Evolutionary conservation across 2,329 filamentous ascomycete species (phyloP).

Genomic region (Cladophialophora immunda): DNA sequence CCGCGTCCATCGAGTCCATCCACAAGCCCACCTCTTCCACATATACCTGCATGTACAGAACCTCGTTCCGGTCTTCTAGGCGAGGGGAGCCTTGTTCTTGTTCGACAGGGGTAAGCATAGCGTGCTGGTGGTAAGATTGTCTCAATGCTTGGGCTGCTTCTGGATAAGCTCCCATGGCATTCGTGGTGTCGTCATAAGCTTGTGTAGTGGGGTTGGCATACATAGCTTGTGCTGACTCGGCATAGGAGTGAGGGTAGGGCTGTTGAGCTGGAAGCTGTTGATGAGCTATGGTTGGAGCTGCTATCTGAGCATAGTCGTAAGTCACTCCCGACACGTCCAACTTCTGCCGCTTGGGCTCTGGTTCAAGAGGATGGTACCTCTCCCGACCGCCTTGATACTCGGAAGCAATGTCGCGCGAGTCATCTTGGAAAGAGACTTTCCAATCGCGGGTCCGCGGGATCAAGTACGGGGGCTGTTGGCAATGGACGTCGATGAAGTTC

Average conservation of each 20-base stretch:
- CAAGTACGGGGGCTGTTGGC: conserved; percentile 67
- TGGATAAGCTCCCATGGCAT: conserved; percentile 42
- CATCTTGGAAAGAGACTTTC: conserved; percentile 82
- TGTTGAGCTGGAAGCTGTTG: conserved; percentile 56
- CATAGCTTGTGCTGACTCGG: conserved; percentile 53
- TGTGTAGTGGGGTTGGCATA: conserved; percentile 50
- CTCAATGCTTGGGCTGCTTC: conserved; percentile 45
- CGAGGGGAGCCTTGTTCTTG: conserved; percentile 60
- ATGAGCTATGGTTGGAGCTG: conserved; percentile 50
- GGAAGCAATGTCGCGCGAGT: conserved; percentile 87
- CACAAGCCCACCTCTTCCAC: conserved; percentile 88
- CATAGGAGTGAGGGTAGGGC: conserved; percentile 46
- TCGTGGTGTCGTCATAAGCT: conserved; percentile 44
- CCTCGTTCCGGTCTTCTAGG: conserved; percentile 77
- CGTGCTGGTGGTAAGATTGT: conserved; percentile 32
- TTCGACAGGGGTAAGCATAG: conserved; percentile 32
- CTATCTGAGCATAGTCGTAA: conserved; percentile 47
- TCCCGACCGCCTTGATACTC: conserved; percentile 84
- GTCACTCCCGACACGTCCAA: conserved; percentile 36
- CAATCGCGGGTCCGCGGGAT: conserved; percentile 71
- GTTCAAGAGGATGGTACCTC: conserved; percentile 70
- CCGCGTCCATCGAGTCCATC: conserved; percentile 91
- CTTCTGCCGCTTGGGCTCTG: conserved; percentile 46
- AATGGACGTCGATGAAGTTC: conserved; percentile 89
- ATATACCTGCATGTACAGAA: conserved; percentile 90